Evolutionary conservation across 306 rosid genomes (phyloP), one percentile per base, ranked within the genome.

Genomic region (Lablab purpureus): DNA sequence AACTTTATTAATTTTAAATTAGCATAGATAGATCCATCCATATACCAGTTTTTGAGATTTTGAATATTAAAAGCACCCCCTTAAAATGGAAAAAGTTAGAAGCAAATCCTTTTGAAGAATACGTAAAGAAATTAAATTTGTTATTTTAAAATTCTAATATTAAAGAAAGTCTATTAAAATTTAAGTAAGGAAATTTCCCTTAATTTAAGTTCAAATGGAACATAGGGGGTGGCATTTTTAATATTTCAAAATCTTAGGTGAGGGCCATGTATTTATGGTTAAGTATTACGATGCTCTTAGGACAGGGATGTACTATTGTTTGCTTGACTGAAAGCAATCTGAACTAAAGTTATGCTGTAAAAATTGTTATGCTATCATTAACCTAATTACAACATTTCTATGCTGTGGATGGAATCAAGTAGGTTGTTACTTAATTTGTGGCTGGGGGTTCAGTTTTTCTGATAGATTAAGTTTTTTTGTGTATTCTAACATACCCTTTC

Each of bases 21-120:
- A 34, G 18, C 14, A 77, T 23, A 27, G 0, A 51, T 7, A 51
- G 13, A 40, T 9, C 3, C 23, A 52, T 52, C 25, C 49, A 17
- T 10, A 37, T 37, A 30, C n/a, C 23, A 32, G 30, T 52, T 62
- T 79, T 62, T 79, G 27, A 60, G 83, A 49, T 79, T 79, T 79
- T 46, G 52, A 21, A 59, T 15, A 32, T 79, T 59, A 46, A 46
- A 47, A 59, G 15, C 25, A 18, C 23, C 73, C 72, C 17, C 23
- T 47, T 60, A 32, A 80, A 37, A 27, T 73, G 50, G 47, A 27
- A 51, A 51, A 64, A 10, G 51, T 79, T 47, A 62, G 58, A 80
- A 62, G 58, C 30, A 46, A 21, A 73, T 80, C 45, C 18, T 41
- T n/a, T 18, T 27, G 18, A 37, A 25, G 19, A 72, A 54, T 64